Evolutionary conservation across 179 eudicot species (phyloP).

Genomic region (Beta corolliflora): DNA sequence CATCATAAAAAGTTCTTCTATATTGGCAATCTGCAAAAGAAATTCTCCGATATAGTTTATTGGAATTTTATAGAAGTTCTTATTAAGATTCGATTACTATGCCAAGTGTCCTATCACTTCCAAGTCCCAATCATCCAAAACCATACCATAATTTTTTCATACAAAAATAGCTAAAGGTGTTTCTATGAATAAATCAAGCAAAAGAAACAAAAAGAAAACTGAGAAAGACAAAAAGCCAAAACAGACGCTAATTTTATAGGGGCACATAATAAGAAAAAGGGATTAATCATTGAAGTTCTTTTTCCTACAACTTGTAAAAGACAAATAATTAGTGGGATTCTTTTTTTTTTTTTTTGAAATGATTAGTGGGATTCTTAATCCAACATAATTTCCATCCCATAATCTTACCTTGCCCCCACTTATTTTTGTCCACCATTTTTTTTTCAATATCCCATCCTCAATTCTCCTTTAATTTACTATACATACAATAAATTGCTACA

Average conservation of each 20-base stretch:
- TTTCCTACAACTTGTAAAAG: conserved; percentile 29
- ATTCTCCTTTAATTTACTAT: not conserved
- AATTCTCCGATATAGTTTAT: no score
- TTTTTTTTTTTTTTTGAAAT: no score
- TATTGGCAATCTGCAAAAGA: no score
- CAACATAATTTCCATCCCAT: not conserved
- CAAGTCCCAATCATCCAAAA: not conserved
- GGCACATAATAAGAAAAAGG: conserved; percentile 24
- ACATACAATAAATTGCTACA: not conserved
- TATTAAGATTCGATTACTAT: not conserved
- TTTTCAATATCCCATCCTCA: no score
- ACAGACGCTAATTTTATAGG: conserved; percentile 18
- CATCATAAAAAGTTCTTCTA: no score
- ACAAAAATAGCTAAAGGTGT: conserved; percentile 21
- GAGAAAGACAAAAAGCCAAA: conserved; percentile 29
- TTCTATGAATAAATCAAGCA: conserved; percentile 25
- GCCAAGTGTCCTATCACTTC: not conserved
- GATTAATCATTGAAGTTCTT: conserved; percentile 30
- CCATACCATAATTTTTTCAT: not conserved
- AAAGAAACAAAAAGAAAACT: conserved; percentile 30
- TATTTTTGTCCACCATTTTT: conserved; percentile 33
- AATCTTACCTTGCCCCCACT: conserved; percentile 32
- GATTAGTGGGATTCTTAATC: conserved; percentile 42
- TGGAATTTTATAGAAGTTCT: not conserved
- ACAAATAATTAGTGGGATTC: no score